These are phyloP conservation scores for Paspalum vaginatum DNA, from an alignment of 176 grass and related monocot genomes.

Conservation along the genomic window DNA sequence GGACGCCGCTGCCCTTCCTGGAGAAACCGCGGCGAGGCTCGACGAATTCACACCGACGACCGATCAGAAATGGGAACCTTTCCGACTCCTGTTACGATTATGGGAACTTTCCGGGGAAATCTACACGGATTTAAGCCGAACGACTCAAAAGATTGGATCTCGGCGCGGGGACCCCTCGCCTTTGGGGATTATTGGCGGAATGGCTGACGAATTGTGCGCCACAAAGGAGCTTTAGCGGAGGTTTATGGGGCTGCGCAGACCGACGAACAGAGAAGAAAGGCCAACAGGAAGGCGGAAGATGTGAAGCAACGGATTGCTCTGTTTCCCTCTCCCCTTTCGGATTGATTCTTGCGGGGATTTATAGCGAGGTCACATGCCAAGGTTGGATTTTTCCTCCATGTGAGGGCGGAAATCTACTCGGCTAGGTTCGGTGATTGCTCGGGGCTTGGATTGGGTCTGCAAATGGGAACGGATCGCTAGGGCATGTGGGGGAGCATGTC, in stretches of 20 bases:
- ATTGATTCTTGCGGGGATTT: constrained; percentile 42
- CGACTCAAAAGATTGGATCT: constrained; percentile 43
- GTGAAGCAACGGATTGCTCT: constrained; percentile 33
- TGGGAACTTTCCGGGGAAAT: constrained; percentile 14
- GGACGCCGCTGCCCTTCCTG: background rate
- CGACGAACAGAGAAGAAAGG: constrained; percentile 1
- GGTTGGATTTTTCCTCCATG: constrained; percentile 38
- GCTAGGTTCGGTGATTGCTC: constrained; percentile 21
- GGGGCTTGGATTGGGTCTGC: constrained; percentile 17
- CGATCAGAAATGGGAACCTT: constrained; percentile 26
- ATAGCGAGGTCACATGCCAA: constrained; percentile 44
- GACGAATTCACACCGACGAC: constrained; percentile 16
- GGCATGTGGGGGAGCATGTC: constrained; percentile 40
- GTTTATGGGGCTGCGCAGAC: constrained; percentile 29
- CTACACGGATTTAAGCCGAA: constrained; percentile 32
- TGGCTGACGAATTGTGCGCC: constrained; percentile 18
- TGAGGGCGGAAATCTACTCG: constrained; percentile 19
- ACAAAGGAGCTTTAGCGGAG: constrained; percentile 40
- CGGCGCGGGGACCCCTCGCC: constrained; percentile 12
- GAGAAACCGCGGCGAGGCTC: constrained; percentile 19
- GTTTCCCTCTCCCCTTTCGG: constrained; percentile 10
- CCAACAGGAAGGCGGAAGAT: constrained; percentile 22
- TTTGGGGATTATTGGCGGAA: constrained; percentile 7
- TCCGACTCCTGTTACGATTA: background rate
- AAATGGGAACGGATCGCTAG: constrained; percentile 46